Evolutionary conservation across 345 rosid genomes (phyloP).

Genomic region (Stellera chamaejasme): DNA sequence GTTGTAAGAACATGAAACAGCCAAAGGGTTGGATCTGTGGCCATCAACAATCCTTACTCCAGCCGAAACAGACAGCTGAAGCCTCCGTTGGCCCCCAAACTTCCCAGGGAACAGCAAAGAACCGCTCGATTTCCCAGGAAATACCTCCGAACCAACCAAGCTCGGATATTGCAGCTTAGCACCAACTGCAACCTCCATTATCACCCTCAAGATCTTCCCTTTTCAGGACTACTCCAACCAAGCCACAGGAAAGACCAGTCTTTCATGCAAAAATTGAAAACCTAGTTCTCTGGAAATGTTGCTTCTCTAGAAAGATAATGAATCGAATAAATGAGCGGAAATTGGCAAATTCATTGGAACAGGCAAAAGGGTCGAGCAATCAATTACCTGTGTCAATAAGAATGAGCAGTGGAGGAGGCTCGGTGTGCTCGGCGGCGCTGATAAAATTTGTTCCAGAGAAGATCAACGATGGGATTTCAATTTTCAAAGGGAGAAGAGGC

Average conservation of each 20-base stretch:
- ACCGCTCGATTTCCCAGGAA: constrained; percentile 18
- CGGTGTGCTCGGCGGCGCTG: too few relatives aligned
- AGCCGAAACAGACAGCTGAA: constrained; percentile 32
- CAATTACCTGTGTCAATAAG: too few relatives aligned
- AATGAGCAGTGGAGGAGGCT: too few relatives aligned
- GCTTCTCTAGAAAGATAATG: too few relatives aligned
- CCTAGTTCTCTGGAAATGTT: too few relatives aligned
- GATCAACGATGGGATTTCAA: too few relatives aligned
- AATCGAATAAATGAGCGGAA: too few relatives aligned
- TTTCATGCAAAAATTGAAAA: neutral
- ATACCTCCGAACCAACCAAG: constrained; percentile 29
- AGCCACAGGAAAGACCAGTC: neutral
- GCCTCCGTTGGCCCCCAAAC: constrained; percentile 23
- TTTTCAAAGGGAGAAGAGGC: too few relatives aligned
- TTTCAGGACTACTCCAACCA: neutral
- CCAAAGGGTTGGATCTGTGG: constrained; percentile 19
- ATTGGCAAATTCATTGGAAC: too few relatives aligned
- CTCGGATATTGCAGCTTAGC: constrained; percentile 37
- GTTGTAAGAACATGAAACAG: constrained; percentile 36
- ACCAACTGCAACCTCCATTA: constrained; percentile 55
- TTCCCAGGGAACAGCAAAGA: constrained; percentile 26
- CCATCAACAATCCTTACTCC: constrained; percentile 22
- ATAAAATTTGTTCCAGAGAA: too few relatives aligned
- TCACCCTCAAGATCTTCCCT: neutral
- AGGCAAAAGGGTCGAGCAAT: too few relatives aligned